These are phyloP conservation scores for Blastomyces silverae DNA, from an alignment of 2,329 filamentous ascomycete species.

Conservation along the genomic window DNA sequence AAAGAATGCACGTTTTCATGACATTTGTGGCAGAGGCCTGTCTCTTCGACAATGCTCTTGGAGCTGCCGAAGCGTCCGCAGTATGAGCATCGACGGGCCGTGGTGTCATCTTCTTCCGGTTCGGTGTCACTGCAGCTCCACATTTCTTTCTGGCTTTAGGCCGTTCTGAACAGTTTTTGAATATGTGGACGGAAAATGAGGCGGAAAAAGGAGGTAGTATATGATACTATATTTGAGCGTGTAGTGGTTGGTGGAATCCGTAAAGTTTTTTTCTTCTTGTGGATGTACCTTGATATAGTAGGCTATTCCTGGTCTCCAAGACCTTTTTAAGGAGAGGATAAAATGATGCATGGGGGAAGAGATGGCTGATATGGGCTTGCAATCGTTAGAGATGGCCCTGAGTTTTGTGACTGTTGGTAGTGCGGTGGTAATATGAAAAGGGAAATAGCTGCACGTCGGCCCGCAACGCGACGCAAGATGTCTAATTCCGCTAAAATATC, in stretches of 20 bases:
- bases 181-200: background rate
- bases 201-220: background rate
- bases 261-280: background rate
- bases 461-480: background rate
- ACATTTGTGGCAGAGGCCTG: conserved; percentile 20
- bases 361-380: background rate
- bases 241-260: background rate
- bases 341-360: background rate
- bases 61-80: conserved; percentile 21
- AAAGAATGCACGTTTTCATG: conserved; percentile 8
- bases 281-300: conserved; percentile 6
- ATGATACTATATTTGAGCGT: background rate
- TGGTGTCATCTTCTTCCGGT: conserved; percentile 16
- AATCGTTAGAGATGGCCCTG: too few species aligned
- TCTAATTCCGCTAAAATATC: background rate
- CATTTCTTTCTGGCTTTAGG: conserved; percentile 17
- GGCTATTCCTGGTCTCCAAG: background rate
- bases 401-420: background rate
- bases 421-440: background rate
- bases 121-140: conserved; percentile 20
- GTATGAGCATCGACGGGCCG: conserved; percentile 21
- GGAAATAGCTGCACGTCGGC: too few species aligned
- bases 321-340: background rate
- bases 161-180: background rate
- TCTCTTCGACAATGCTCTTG: conserved; percentile 13